Evolutionary conservation across 345 rosid species (phyloP), one percentile per base, ranked within the genome.

Genomic region (Bretschneidera sinensis): DNA sequence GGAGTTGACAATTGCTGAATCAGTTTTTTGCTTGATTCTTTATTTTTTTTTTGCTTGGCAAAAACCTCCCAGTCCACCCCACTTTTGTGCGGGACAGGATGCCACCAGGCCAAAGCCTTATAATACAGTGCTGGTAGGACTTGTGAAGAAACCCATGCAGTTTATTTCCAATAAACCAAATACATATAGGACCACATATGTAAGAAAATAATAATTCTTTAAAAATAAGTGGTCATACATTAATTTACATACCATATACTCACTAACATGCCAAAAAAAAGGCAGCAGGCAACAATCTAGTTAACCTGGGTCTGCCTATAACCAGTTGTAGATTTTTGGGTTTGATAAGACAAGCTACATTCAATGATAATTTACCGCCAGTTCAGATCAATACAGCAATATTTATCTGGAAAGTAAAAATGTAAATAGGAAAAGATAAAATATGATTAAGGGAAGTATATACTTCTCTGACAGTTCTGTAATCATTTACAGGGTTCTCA

Each of bases 391-490:
- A n/a, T n/a, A n/a, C n/a, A n/a, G n/a, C n/a, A n/a, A n/a, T n/a
- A n/a, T n/a, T n/a, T n/a, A n/a, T n/a, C n/a, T 31, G 35, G 35
- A 31, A 31, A 31, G 35, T 4, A 31, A 31, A 31, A 4, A 31
- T 31, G 9, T 31, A 31, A 31, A 31, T 31, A 9, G 9, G 9
- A 19, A 51, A 20, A 51, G 1, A n/a, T 1, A 24, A 34, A n/a
- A n/a, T n/a, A n/a, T 9, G n/a, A n/a, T 25, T 53, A 43, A 24
- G 43, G 62, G 64, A 63, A 20, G n/a, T 54, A 25, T 18, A 0
- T 84, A 82, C 91, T 76, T 87, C 86, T 81, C 76, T 82, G 47
- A 87, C 85, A 60, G 85, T 82, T 77, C 74, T 75, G 71, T 84
- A 87, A 69, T 87, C 95, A 69, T 76, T 68, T 74, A 87, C 79